Evolutionary conservation across 495 filamentous ascomycete species (phyloP).

Genomic region (Penicillium ucsense): DNA sequence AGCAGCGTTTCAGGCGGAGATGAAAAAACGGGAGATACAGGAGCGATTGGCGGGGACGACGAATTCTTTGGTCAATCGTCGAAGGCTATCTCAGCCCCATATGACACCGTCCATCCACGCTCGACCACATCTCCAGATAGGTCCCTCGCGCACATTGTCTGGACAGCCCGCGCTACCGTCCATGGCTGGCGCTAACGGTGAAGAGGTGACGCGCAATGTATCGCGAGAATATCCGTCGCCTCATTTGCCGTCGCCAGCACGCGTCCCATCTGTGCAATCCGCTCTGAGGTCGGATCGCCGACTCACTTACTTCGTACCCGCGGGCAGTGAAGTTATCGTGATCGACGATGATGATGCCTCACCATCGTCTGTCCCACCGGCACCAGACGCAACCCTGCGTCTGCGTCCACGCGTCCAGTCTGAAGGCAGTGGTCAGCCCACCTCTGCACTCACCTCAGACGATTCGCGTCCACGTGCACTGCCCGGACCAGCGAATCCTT

Average conservation of each 20-base stretch:
- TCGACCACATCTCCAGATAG: too few relatives aligned
- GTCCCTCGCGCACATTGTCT: too few relatives aligned
- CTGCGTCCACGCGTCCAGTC: background rate
- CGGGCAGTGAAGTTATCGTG: background rate
- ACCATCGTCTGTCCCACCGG: background rate
- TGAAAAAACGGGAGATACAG: background rate
- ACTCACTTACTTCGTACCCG: background rate
- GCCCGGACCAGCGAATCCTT: too few relatives aligned
- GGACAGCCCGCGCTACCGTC: too few relatives aligned
- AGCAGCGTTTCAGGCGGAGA: constrained; percentile 15
- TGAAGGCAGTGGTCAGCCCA: too few relatives aligned
- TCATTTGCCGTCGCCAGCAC: background rate
- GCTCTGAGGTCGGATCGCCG: background rate
- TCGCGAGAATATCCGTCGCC: background rate
- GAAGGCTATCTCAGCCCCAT: too few relatives aligned
- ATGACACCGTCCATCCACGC: too few relatives aligned
- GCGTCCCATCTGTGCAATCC: background rate
- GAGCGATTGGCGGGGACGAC: too few relatives aligned
- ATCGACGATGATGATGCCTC: background rate
- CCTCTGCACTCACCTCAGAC: background rate
- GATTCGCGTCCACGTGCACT: too few relatives aligned
- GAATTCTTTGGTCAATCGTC: too few relatives aligned
- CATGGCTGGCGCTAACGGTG: too few relatives aligned
- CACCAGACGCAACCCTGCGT: background rate
- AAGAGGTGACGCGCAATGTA: too few relatives aligned